Conservation (phyloP, 345 rosid genomes). For the Crucihimalaya himalaica region DNA sequence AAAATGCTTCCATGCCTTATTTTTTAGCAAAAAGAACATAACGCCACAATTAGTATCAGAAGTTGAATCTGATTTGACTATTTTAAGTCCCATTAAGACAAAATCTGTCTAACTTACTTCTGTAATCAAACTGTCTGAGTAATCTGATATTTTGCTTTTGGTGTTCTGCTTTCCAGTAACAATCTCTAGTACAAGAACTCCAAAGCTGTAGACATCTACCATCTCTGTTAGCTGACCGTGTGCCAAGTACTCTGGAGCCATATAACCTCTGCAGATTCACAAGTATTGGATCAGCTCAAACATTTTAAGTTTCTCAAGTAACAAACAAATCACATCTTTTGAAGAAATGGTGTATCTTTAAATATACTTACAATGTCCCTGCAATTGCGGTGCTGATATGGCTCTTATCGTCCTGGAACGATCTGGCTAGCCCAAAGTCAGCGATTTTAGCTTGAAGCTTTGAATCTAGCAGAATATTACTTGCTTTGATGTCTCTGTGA, state of each 20-base stretch:
- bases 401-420: slow-evolving; percentile 88
- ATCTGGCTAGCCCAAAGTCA: slow-evolving; percentile 90
- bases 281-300: background rate
- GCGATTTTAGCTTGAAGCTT: slow-evolving; percentile 90
- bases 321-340: background rate
- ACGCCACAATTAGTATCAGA: slow-evolving; percentile 20
- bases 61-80: background rate
- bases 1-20: slow-evolving; percentile 77
- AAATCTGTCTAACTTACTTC: slow-evolving; percentile 53
- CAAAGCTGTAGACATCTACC: slow-evolving; percentile 87
- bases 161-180: slow-evolving; percentile 84
- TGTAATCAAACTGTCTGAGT: slow-evolving; percentile 75
- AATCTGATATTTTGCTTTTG: slow-evolving; percentile 66
- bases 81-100: background rate
- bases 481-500: slow-evolving; percentile 91
- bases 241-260: slow-evolving; percentile 95
- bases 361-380: slow-evolving; percentile 76
- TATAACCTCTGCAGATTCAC: slow-evolving; percentile 69
- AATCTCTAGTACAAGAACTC: slow-evolving; percentile 80
- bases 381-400: slow-evolving; percentile 98
- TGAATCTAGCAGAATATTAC: slow-evolving; percentile 79
- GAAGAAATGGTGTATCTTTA: background rate
- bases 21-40: slow-evolving; percentile 13
- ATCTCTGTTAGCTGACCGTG: slow-evolving; percentile 94
- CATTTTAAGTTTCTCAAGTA: background rate